These are phyloP conservation scores for Fagopyrum tataricum DNA, from an alignment of 148 eudicot species.

Conservation along the genomic window DNA sequence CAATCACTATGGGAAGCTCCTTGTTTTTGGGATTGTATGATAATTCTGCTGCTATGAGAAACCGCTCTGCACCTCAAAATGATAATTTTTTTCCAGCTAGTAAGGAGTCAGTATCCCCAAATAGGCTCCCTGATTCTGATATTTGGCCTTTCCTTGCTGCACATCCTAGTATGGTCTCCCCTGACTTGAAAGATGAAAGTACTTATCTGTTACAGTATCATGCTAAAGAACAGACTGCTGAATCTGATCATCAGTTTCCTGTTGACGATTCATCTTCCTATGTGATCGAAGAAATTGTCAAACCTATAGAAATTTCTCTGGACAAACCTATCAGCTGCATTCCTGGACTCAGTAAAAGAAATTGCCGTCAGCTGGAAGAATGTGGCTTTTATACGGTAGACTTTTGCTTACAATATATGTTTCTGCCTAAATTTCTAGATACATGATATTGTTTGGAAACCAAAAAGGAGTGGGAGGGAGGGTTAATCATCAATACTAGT, in stretches of 20 bases:
- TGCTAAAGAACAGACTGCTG: conserved; percentile 26
- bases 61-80: conserved; percentile 29
- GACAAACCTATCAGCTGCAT: conserved; percentile 56
- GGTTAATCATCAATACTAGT: neutral
- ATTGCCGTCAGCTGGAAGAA: conserved; percentile 53
- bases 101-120: conserved; percentile 37
- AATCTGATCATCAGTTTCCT: conserved; percentile 15
- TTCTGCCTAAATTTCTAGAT: neutral
- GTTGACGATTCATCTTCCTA: conserved; percentile 27
- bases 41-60: conserved; percentile 32
- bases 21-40: conserved; percentile 56
- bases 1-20: conserved; percentile 62
- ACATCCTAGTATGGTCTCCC: conserved; percentile 17
- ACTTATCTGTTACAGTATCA: conserved; percentile 19
- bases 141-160: conserved; percentile 28
- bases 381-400: conserved; percentile 81
- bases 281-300: conserved; percentile 23
- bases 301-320: conserved; percentile 39
- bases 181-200: conserved; percentile 26
- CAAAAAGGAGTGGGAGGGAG: neutral
- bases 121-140: conserved; percentile 35
- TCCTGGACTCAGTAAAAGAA: conserved; percentile 56
- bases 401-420: conserved; percentile 12
- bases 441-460: neutral
- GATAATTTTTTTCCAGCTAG: conserved; percentile 34